A percentile compares a stretch with the other conserved stretches of the same genome.
Conservation (phyloP, 129 eudicot species). For the Arctium minus region DNA sequence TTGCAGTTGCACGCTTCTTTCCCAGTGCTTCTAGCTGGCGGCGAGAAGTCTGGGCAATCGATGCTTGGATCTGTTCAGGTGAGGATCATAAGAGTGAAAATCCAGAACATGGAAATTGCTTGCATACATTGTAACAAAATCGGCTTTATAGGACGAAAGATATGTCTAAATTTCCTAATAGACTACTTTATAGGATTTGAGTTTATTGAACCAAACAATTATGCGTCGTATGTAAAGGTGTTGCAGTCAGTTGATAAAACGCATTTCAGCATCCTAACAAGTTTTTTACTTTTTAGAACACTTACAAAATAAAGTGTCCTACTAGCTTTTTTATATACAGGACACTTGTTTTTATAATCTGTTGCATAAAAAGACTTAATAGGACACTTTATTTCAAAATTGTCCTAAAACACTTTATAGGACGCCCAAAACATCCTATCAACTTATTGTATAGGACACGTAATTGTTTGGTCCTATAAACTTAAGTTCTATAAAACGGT, state of each 20-base stretch:
- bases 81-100: neutral
- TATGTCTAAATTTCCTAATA: neutral
- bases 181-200: neutral
- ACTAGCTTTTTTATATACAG: neutral
- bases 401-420: neutral
- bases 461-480: neutral
- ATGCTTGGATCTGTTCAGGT: slow-evolving; percentile 72
- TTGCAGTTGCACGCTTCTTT: slow-evolving; percentile 59
- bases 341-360: neutral
- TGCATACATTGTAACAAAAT: neutral
- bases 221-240: neutral
- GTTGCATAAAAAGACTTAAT: neutral
- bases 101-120: neutral
- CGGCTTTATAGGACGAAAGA: neutral
- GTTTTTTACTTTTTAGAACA: neutral
- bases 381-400: neutral
- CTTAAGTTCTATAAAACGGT: neutral
- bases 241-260: neutral
- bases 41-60: slow-evolving; percentile 75
- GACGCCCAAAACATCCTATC: neutral
- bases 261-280: neutral
- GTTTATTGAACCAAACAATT: neutral
- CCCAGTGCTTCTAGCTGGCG: slow-evolving; percentile 92
- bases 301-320: neutral
- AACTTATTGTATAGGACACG: neutral